A percentile compares a stretch with the other conserved stretches of the same genome.
Conservation (phyloP, 1,139 yeast genomes). For the Suhomyces bokatorum region DNA sequence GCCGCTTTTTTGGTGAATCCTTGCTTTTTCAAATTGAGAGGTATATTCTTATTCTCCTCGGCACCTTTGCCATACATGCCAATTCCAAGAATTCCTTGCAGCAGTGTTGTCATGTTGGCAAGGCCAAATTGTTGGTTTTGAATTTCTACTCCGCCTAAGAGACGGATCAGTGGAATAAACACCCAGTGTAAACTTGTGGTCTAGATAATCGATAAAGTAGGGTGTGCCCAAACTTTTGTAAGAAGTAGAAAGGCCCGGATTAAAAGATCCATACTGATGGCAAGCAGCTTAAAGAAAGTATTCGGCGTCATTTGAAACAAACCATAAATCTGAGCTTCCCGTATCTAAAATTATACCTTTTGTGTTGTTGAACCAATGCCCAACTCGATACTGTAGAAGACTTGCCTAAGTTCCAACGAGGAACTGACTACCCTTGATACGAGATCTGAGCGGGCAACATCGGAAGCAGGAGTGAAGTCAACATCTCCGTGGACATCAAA, state of each 20-base stretch:
- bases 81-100: constrained; percentile 33
- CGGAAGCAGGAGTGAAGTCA: neutral
- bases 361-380: constrained; percentile 16
- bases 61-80: constrained; percentile 28
- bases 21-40: constrained; percentile 22
- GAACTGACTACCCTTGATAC: neutral
- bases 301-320: constrained; percentile 22
- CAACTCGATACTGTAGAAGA: constrained; percentile 5
- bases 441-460: neutral
- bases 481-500: neutral
- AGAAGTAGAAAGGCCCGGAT: constrained; percentile 11
- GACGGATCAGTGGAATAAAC: constrained; percentile 19
- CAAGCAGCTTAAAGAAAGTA: constrained; percentile 20
- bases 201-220: constrained; percentile 19
- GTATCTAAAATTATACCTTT: constrained; percentile 20
- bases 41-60: constrained; percentile 15
- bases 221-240: constrained; percentile 3
- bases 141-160: constrained; percentile 14
- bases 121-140: constrained; percentile 21
- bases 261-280: constrained; percentile 12
- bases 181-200: constrained; percentile 17
- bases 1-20: constrained; percentile 22
- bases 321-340: constrained; percentile 27
- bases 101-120: constrained; percentile 16
- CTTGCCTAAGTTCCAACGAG: neutral